These are phyloP conservation scores for Pisolithus tinctorius DNA, from an alignment of 768 basidiomycete species.

Conservation along the genomic window DNA sequence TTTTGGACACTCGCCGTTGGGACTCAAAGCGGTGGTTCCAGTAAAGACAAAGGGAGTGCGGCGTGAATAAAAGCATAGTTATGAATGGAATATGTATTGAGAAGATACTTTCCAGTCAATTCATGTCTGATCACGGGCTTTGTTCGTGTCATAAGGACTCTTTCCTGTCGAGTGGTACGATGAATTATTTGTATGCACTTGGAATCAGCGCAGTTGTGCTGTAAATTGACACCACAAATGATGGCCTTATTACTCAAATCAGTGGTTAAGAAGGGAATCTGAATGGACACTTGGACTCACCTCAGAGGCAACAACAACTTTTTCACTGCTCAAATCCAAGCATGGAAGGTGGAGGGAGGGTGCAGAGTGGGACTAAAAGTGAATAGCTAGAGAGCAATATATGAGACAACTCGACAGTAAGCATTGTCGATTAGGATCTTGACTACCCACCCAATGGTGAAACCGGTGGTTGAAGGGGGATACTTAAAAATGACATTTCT, in stretches of 20 bases:
- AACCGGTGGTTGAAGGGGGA: no score
- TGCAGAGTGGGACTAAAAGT: no score
- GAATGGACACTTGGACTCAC: no score
- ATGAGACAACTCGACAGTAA: no score
- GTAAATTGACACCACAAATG: background rate
- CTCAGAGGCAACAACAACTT: no score
- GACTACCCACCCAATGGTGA: no score
- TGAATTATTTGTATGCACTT: background rate
- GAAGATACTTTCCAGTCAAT: conserved; percentile 4
- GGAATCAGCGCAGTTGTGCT: background rate
- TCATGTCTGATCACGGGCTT: conserved; percentile 3
- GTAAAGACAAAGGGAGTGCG: background rate
- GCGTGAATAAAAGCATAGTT: conserved; percentile 10
- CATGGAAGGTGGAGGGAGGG: no score
- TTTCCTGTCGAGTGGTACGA: background rate
- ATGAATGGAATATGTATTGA: conserved; percentile 13
- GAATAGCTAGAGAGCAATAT: no score
- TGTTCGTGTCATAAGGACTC: background rate
- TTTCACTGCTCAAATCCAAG: no score
- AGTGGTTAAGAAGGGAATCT: no score
- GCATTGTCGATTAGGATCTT: no score
- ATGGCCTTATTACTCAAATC: background rate
- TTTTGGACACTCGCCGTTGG: background rate
- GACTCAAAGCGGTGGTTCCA: background rate
- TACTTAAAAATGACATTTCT: no score